Conservation (phyloP, 257 asterid genomes). For the Ilex aquifolium region DNA sequence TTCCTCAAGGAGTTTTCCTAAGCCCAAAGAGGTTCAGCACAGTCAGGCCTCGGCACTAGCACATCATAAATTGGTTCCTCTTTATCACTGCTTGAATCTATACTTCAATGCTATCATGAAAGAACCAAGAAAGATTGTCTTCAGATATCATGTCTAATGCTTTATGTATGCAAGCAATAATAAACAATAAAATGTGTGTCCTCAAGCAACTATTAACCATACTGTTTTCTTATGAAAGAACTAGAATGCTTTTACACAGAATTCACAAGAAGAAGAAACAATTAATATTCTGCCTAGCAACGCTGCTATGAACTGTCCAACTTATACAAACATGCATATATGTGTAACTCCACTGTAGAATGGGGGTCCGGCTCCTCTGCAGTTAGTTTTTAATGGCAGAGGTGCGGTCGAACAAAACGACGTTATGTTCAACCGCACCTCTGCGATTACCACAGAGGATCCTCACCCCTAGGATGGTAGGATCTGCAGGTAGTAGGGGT, state of each 20-base stretch:
- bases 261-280: no score
- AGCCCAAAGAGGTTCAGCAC: not conserved
- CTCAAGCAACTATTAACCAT: not conserved
- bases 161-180: not conserved
- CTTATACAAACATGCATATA: no score
- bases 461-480: not conserved
- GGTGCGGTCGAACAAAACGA: no score
- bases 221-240: not conserved
- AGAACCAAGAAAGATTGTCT: not conserved
- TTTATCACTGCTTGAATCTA: not conserved
- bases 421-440: no score
- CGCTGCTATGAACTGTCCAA: no score
- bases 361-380: no score
- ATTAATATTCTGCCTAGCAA: no score
- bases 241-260: no score
- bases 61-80: not conserved
- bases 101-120: not conserved
- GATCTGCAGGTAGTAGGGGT: not conserved
- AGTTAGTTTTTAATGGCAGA: no score
- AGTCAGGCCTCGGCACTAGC: not conserved
- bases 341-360: no score
- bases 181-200: no score
- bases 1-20: not conserved
- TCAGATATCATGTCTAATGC: not conserved
- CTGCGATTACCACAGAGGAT: not conserved